phyloP scores from a whole-genome alignment of 2,329 filamentous ascomycete species.

The Calonectria pseudoreteaudii region DNA sequence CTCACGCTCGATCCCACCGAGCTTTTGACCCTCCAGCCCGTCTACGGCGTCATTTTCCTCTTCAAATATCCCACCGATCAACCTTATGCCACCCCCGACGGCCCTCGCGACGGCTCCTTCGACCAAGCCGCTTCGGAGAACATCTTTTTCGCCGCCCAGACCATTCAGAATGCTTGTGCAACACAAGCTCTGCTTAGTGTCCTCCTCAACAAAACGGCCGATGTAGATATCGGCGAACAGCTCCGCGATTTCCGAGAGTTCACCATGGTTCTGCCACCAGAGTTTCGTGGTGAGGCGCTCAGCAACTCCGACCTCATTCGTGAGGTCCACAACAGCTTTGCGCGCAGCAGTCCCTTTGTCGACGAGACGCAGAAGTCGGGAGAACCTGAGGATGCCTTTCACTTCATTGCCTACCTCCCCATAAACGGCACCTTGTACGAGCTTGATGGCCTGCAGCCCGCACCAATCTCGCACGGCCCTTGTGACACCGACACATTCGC shows the following conservation, averaged over 20 bases:
- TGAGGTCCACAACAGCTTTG: constrained; percentile 90
- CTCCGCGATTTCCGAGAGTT: constrained; percentile 88
- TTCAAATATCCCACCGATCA: constrained; percentile 92
- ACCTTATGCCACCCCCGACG: constrained; percentile 68
- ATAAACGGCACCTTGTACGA: constrained; percentile 88
- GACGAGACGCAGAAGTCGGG: constrained; percentile 82
- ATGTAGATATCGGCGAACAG: constrained; percentile 78
- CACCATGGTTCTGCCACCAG: constrained; percentile 83
- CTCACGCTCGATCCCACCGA: constrained; percentile 85
- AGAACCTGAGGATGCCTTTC: constrained; percentile 89
- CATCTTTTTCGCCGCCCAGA: constrained; percentile 96
- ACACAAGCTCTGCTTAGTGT: constrained; percentile 95
- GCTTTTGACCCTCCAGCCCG: constrained; percentile 77
- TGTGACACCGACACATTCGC: constrained; percentile 81
- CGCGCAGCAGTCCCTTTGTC: constrained; percentile 87
- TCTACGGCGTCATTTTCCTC: constrained; percentile 98
- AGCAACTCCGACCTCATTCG: constrained; percentile 77
- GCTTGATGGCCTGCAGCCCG: constrained; percentile 92
- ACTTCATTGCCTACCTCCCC: constrained; percentile 95
- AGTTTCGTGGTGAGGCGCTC: constrained; percentile 72
- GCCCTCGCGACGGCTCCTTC: constrained; percentile 84
- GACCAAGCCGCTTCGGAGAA: constrained; percentile 79
- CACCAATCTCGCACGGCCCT: constrained; percentile 87
- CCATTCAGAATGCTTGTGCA: constrained; percentile 98
- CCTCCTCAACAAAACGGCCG: constrained; percentile 82